phyloP scores from a whole-genome alignment of 768 basidiomycete species.

The Cantharellus anzutake region DNA sequence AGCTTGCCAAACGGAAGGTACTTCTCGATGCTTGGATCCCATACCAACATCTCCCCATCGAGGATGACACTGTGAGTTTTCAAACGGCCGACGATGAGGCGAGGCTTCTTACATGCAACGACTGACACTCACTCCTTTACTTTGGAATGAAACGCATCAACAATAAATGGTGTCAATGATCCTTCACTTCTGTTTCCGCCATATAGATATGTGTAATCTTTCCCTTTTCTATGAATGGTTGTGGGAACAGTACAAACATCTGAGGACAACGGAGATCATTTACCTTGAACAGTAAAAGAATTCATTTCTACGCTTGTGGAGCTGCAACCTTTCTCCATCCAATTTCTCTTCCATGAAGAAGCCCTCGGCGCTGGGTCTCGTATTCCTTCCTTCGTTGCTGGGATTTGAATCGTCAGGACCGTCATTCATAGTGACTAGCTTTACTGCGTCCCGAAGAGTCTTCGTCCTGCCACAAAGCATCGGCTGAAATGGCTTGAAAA shows the following conservation, averaged over 20 bases:
- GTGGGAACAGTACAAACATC: neutral
- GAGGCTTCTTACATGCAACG: neutral
- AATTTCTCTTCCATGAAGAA: conserved; percentile 96
- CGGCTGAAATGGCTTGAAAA: conserved; percentile 78
- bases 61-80: conserved; percentile 53
- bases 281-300: conserved; percentile 88
- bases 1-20: conserved; percentile 85
- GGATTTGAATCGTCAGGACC: too few relatives aligned
- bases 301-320: conserved; percentile 82
- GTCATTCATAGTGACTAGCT: conserved; percentile 56
- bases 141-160: conserved; percentile 49
- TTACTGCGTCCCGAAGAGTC: conserved; percentile 66
- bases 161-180: conserved; percentile 76
- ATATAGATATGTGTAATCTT: conserved; percentile 81
- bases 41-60: conserved; percentile 97
- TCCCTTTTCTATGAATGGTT: conserved; percentile 34
- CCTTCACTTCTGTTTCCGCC: conserved; percentile 68
- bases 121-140: conserved; percentile 65
- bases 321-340: conserved; percentile 90
- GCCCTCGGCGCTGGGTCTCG: too few relatives aligned
- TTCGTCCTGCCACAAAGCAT: conserved; percentile 84
- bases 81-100: conserved; percentile 4
- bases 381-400: too few relatives aligned
- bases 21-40: conserved; percentile 78
- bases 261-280: conserved; percentile 9